These are phyloP conservation scores for Anthracocystis walkeri DNA, from an alignment of 1,284 basidiomycete species.

Conservation along the genomic window DNA sequence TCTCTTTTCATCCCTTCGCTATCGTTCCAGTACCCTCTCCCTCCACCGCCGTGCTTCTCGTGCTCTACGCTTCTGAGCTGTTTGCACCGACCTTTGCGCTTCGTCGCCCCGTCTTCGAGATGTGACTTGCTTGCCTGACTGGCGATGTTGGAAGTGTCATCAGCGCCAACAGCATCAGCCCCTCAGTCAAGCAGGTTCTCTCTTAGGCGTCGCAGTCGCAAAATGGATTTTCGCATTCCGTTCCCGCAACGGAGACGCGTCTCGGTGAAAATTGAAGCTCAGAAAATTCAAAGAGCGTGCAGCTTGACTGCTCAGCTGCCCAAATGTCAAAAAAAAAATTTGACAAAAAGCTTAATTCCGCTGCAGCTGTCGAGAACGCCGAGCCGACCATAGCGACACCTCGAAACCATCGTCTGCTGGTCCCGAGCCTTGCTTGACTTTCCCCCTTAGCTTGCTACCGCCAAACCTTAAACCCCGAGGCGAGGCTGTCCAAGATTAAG, in stretches of 20 bases:
- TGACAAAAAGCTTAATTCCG: background rate
- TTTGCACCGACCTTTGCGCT: background rate
- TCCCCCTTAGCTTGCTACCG: background rate
- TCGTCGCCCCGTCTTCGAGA: background rate
- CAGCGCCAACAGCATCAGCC: background rate
- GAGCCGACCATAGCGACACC: slow-evolving; percentile 8
- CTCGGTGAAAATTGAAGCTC: slow-evolving; percentile 36
- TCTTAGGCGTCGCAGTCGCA: slow-evolving; percentile 1
- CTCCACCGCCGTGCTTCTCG: background rate
- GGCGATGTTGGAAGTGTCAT: slow-evolving; percentile 20
- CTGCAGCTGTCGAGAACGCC: slow-evolving; percentile 18
- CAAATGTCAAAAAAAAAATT: slow-evolving; percentile 17
- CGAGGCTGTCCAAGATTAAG: background rate
- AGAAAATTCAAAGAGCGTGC: slow-evolving; percentile 22
- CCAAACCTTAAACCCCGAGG: background rate
- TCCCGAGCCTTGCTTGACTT: slow-evolving; percentile 4
- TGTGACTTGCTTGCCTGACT: background rate
- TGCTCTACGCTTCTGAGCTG: too few species aligned
- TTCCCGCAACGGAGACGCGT: slow-evolving; percentile 10
- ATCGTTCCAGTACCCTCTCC: background rate
- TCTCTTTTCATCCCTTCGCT: background rate
- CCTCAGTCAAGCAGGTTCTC: background rate
- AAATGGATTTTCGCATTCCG: background rate
- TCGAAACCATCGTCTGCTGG: slow-evolving; percentile 11
- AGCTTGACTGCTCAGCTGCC: slow-evolving; percentile 4